Percentiles rank a stretch among this genome's conserved stretches.
Conservation (phyloP, 768 basidiomycete species). For the Cystobasidium tubakii region DNA sequence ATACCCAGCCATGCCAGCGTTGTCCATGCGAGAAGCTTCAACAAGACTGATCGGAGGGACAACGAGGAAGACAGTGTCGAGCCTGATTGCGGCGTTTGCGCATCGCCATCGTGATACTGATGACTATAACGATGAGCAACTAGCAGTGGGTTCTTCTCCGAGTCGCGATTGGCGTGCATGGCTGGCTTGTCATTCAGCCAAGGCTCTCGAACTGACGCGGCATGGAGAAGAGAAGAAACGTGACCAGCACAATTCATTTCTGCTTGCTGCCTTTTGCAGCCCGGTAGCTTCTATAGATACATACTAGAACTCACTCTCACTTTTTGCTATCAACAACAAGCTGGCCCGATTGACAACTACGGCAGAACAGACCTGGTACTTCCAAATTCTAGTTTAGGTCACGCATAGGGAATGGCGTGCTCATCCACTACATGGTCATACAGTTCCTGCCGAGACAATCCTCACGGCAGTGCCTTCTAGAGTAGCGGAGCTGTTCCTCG, state of each 20-base stretch:
- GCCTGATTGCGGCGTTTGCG: too few relatives aligned
- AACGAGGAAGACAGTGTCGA: too few relatives aligned
- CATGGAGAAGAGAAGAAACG: too few relatives aligned
- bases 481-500: not conserved
- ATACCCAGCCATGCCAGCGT: too few relatives aligned
- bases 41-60: too few relatives aligned
- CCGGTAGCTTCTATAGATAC: too few relatives aligned
- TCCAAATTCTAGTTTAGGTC: not conserved
- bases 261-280: too few relatives aligned
- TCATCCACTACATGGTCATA: constrained; percentile 5
- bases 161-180: not conserved
- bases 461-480: not conserved
- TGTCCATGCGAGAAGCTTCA: too few relatives aligned
- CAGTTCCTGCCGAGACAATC: not conserved
- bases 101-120: too few relatives aligned
- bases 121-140: not conserved
- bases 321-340: not conserved
- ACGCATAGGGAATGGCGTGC: not conserved
- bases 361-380: not conserved
- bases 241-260: too few relatives aligned
- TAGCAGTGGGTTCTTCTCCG: not conserved
- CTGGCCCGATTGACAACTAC: not conserved
- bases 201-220: too few relatives aligned
- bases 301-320: too few relatives aligned
- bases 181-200: not conserved